These are phyloP conservation scores for Blastomyces parvus DNA, from an alignment of 2,329 filamentous ascomycete genomes.

Conservation along the genomic window DNA sequence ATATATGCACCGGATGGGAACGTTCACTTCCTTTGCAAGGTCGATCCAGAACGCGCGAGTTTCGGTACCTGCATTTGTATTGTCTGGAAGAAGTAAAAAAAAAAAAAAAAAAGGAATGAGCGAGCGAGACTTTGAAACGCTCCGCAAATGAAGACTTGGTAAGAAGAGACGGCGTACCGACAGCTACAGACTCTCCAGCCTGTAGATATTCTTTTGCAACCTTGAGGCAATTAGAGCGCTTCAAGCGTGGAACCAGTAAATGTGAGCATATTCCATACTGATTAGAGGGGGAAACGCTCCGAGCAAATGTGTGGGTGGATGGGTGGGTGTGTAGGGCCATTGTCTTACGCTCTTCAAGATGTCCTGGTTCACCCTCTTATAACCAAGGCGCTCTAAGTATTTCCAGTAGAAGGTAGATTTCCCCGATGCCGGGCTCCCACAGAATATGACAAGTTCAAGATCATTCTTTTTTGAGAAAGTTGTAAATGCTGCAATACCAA, in stretches of 20 bases:
- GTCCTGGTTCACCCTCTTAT: slow-evolving; percentile 85
- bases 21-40: slow-evolving; percentile 57
- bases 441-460: slow-evolving; percentile 72
- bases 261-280: background rate
- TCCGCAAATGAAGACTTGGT: background rate
- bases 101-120: too few relatives aligned
- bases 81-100: slow-evolving; percentile 51
- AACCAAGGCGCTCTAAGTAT: slow-evolving; percentile 65
- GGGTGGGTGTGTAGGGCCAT: background rate
- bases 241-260: slow-evolving; percentile 11
- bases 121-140: slow-evolving; percentile 12
- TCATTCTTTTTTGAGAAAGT: slow-evolving; percentile 51
- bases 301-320: background rate
- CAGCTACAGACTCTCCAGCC: slow-evolving; percentile 58
- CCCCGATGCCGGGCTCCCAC: slow-evolving; percentile 78
- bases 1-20: slow-evolving; percentile 76
- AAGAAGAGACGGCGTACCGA: slow-evolving; percentile 51
- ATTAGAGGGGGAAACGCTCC: background rate
- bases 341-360: slow-evolving; percentile 58
- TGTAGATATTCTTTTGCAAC: slow-evolving; percentile 57
- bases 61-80: slow-evolving; percentile 81
- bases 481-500: slow-evolving; percentile 17
- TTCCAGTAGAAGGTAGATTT: slow-evolving; percentile 88
- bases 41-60: slow-evolving; percentile 69
- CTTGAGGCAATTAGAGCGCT: slow-evolving; percentile 59